Conservation (phyloP, 805 yeast genomes). For the Wickerhamomyces chaumierensis region DNA sequence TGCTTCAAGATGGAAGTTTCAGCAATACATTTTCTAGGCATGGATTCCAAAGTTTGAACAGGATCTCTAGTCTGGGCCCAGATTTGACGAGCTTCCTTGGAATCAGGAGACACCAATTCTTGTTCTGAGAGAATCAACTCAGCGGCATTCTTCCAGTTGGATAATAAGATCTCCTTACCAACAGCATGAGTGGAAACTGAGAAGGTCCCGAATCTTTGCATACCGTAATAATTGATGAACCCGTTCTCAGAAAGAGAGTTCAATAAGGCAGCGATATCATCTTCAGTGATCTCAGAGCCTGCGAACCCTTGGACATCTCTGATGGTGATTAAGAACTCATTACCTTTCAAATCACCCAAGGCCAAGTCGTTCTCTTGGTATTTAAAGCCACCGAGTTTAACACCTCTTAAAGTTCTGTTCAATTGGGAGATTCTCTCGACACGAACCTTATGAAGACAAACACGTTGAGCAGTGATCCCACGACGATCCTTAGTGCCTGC, state of each 20-base stretch:
- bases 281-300: constrained; percentile 25
- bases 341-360: constrained; percentile 81
- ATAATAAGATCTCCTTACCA: constrained; percentile 61
- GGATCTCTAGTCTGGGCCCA: constrained; percentile 75
- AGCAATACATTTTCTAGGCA: constrained; percentile 87
- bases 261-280: constrained; percentile 40
- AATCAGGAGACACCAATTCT: constrained; percentile 71
- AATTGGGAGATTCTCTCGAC: constrained; percentile 67
- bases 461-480: constrained; percentile 85
- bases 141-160: constrained; percentile 72
- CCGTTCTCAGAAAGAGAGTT: constrained; percentile 54
- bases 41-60: constrained; percentile 44
- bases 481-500: constrained; percentile 97
- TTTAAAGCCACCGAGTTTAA: constrained; percentile 66
- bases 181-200: constrained; percentile 83
- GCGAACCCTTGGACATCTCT: constrained; percentile 49
- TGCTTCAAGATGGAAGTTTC: constrained; percentile 62
- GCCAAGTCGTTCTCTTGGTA: constrained; percentile 52
- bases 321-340: constrained; percentile 77
- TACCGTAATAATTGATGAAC: constrained; percentile 90
- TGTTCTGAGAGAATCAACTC: constrained; percentile 78
- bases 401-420: constrained; percentile 67
- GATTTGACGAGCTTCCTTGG: constrained; percentile 67
- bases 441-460: constrained; percentile 56
- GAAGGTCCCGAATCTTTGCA: constrained; percentile 97